Conservation (phyloP, 78 protist genomes). For the Dictyostelium brefeldianum region DNA sequence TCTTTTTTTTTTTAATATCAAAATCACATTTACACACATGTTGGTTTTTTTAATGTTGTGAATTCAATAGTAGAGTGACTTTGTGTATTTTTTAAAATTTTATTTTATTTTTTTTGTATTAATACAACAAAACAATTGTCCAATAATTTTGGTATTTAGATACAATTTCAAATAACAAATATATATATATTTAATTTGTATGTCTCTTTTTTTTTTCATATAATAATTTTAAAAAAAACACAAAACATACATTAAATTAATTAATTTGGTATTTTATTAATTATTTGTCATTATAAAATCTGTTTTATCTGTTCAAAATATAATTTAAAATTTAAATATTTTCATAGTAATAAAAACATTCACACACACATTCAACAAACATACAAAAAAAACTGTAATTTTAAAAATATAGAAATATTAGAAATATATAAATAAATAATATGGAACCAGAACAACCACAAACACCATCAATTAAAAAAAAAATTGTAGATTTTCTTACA, state of each 20-base stretch:
- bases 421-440: not conserved
- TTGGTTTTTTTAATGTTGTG: no score
- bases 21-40: no score
- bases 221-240: not conserved
- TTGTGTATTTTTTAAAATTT: no score
- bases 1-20: no score
- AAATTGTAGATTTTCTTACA: slow-evolving; percentile 47
- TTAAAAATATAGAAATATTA: not conserved
- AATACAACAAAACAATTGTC: no score
- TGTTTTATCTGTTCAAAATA: not conserved
- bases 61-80: no score
- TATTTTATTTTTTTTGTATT: no score
- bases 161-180: no score
- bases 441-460: slow-evolving; percentile 9
- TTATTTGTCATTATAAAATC: not conserved
- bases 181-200: no score
- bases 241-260: not conserved
- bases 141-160: no score
- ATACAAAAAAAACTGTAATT: not conserved
- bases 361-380: not conserved
- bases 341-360: not conserved
- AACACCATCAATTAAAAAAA: slow-evolving; percentile 52
- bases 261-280: no score
- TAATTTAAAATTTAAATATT: not conserved
- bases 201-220: not conserved